phyloP scores from a whole-genome alignment of 2,329 filamentous ascomycete species.

The Colletotrichum phormii region DNA sequence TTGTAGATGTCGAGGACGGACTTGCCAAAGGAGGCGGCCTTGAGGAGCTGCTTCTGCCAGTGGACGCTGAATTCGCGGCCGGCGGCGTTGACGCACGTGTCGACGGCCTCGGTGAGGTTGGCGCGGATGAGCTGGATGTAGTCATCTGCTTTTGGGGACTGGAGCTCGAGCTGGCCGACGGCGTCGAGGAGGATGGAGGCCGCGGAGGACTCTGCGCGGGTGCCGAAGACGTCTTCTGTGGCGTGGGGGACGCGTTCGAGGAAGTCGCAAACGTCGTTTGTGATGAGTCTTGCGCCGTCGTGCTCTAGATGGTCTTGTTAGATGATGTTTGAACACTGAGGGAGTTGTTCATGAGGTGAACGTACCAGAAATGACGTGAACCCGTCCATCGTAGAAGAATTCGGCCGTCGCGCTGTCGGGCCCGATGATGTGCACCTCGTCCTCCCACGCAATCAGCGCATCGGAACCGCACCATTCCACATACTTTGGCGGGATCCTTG shows the following conservation, averaged over 20 bases:
- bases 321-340: background rate
- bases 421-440: slow-evolving; percentile 94
- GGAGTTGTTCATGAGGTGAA: background rate
- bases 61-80: slow-evolving; percentile 90
- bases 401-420: slow-evolving; percentile 80
- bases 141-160: slow-evolving; percentile 97
- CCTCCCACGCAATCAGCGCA: slow-evolving; percentile 95
- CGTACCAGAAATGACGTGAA: slow-evolving; percentile 88
- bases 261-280: slow-evolving; percentile 96
- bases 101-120: slow-evolving; percentile 90
- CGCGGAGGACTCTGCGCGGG: slow-evolving; percentile 88
- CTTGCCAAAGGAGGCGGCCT: slow-evolving; percentile 96
- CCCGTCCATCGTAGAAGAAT: slow-evolving; percentile 90
- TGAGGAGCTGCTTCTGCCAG: slow-evolving; percentile 96
- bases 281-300: slow-evolving; percentile 91
- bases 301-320: slow-evolving; percentile 58
- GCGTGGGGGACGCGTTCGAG: slow-evolving; percentile 92
- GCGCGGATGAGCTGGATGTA: slow-evolving; percentile 94
- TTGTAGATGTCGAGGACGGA: slow-evolving; percentile 97
- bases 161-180: slow-evolving; percentile 88
- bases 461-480: slow-evolving; percentile 98
- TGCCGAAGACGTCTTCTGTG: slow-evolving; percentile 88
- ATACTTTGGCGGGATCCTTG: slow-evolving; percentile 85
- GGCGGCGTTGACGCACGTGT: slow-evolving; percentile 91
- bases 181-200: slow-evolving; percentile 95